phyloP scores from a whole-genome alignment of 208 protist species.

The Leishmania mexicana region DNA sequence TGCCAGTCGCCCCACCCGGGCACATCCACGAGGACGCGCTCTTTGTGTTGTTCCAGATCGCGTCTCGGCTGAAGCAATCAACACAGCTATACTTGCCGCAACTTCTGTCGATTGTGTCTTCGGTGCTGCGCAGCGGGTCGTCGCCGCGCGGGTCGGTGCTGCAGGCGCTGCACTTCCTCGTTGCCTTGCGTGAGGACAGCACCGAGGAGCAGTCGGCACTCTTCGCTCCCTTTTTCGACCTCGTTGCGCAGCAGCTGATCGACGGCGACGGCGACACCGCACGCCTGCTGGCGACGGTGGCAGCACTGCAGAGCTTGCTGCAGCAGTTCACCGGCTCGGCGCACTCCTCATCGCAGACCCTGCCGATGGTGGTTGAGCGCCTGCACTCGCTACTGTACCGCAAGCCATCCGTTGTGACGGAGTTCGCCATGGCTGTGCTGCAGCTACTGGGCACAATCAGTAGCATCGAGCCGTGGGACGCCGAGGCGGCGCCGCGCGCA shows the following conservation, averaged over 20 bases:
- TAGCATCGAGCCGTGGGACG: slow-evolving; percentile 62
- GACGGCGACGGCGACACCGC: slow-evolving; percentile 59
- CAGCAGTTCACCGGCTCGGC: slow-evolving; percentile 52
- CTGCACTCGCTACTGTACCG: slow-evolving; percentile 79
- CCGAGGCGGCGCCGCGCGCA: slow-evolving; percentile 30
- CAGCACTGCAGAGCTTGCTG: slow-evolving; percentile 67
- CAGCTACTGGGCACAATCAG: slow-evolving; percentile 81
- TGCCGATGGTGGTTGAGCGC: slow-evolving; percentile 48
- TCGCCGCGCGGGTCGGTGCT: slow-evolving; percentile 50
- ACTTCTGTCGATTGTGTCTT: slow-evolving; percentile 29
- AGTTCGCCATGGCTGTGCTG: slow-evolving; percentile 71
- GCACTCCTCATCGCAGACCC: slow-evolving; percentile 22
- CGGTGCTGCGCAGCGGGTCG: slow-evolving; percentile 31
- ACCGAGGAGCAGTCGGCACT: slow-evolving; percentile 53
- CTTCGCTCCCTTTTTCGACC: slow-evolving; percentile 65
- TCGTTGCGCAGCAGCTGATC: slow-evolving; percentile 67
- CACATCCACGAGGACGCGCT: slow-evolving; percentile 29
- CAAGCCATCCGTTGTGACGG: slow-evolving; percentile 67
- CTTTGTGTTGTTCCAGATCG: slow-evolving; percentile 22
- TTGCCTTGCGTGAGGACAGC: slow-evolving; percentile 73
- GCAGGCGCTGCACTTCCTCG: slow-evolving; percentile 60
- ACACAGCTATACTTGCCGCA: slow-evolving; percentile 30
- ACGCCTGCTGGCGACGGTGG: slow-evolving; percentile 54
- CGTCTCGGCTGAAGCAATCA: slow-evolving; percentile 23
- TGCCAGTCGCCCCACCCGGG: slow-evolving; percentile 4